phyloP scores from a whole-genome alignment of 148 eudicot genomes.

The Rhododendron vialii region DNA sequence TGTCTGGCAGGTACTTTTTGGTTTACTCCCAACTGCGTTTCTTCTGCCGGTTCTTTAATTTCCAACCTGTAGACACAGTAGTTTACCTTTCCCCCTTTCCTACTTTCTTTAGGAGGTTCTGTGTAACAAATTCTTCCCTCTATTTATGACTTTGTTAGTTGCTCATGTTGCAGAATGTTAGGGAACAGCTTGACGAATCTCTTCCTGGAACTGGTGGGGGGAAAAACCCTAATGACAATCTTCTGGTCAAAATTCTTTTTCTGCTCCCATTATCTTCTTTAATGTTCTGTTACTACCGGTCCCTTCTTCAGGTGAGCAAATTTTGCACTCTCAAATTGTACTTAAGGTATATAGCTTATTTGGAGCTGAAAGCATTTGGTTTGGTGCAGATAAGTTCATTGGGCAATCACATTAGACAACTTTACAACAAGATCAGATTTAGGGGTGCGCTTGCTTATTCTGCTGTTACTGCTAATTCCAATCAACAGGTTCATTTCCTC shows the following conservation, averaged over 20 bases:
- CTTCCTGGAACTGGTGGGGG: constrained; percentile 97
- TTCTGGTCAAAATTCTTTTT: constrained; percentile 61
- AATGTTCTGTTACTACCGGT: constrained; percentile 51
- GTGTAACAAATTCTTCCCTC: neutral
- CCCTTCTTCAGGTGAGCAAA: constrained; percentile 63
- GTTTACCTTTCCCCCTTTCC: neutral
- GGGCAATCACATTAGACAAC: constrained; percentile 60
- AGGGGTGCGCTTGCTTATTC: constrained; percentile 51
- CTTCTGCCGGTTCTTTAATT: neutral
- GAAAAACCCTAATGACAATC: constrained; percentile 53
- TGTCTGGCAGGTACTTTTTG: constrained; percentile 79
- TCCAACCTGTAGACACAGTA: neutral
- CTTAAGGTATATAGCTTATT: neutral
- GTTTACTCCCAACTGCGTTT: neutral
- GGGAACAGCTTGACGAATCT: constrained; percentile 64
- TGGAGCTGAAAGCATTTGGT: constrained; percentile 21
- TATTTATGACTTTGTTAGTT: constrained; percentile 5
- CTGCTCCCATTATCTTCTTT: constrained; percentile 61
- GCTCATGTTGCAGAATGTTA: constrained; percentile 55
- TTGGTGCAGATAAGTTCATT: constrained; percentile 58
- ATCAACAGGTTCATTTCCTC: constrained; percentile 52
- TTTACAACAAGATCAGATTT: constrained; percentile 58
- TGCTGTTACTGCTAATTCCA: constrained; percentile 48
- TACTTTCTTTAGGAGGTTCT: constrained; percentile 3
- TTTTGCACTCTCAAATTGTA: constrained; percentile 6